A percentile compares a stretch with the other conserved stretches of the same genome.
Evolutionary conservation across 352 stramenopile species (phyloP).

Genomic region (Phytopythium boreale): DNA sequence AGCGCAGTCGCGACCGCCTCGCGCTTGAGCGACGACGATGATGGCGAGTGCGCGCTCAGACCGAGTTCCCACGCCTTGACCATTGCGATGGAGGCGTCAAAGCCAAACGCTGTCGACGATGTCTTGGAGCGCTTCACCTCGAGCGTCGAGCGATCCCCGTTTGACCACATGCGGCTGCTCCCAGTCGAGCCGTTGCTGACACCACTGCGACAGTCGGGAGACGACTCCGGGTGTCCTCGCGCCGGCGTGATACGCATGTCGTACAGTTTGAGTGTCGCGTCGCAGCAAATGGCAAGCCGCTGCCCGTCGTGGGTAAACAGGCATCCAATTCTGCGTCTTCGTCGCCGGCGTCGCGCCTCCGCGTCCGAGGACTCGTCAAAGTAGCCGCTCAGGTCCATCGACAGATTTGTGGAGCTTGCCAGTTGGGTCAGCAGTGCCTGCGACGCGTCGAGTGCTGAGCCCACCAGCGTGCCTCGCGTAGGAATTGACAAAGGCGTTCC

Average conservation of each 20-base stretch:
- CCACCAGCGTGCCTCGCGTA: conserved; percentile 38
- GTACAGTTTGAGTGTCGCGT: conserved; percentile 63
- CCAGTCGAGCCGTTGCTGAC: neutral
- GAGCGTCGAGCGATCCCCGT: neutral
- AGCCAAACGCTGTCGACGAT: conserved; percentile 53
- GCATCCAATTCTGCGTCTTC: conserved; percentile 56
- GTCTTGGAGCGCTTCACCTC: conserved; percentile 41
- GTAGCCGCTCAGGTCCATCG: conserved; percentile 53
- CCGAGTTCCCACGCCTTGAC: conserved; percentile 64
- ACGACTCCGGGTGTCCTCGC: conserved; percentile 11
- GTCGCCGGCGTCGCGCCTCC: conserved; percentile 39
- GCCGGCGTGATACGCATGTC: conserved; percentile 41
- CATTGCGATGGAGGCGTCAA: conserved; percentile 58
- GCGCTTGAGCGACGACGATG: conserved; percentile 4
- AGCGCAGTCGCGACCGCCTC: neutral
- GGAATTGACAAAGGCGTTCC: neutral
- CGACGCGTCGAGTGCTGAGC: conserved; percentile 61
- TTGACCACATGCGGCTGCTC: neutral
- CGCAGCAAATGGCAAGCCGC: conserved; percentile 65
- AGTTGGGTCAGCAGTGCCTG: conserved; percentile 70
- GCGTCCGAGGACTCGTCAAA: conserved; percentile 57
- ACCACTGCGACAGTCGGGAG: neutral
- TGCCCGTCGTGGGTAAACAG: conserved; percentile 62
- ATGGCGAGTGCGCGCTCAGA: neutral
- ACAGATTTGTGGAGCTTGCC: conserved; percentile 47